Conservation (phyloP, 2,329 filamentous ascomycete genomes). For the Beauveria asiatica region DNA sequence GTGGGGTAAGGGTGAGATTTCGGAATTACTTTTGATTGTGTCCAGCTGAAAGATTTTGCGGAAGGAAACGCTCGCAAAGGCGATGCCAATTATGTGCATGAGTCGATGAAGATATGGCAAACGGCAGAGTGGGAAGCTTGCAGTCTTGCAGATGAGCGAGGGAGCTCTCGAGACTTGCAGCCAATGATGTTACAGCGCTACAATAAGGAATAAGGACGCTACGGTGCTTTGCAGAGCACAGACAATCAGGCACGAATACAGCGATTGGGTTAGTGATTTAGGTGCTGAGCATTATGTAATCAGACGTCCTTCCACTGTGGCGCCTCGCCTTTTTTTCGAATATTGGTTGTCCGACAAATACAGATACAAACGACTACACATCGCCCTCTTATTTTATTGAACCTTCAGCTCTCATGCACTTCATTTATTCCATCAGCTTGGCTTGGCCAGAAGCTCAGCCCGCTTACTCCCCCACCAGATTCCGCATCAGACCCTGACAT, state of each 20-base stretch:
- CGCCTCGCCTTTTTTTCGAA: too few relatives aligned
- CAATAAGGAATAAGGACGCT: too few relatives aligned
- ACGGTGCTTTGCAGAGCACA: too few relatives aligned
- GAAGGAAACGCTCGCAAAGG: not conserved
- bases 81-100: not conserved
- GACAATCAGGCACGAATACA: too few relatives aligned
- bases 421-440: not conserved
- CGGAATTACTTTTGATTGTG: not conserved
- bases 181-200: not conserved
- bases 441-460: not conserved
- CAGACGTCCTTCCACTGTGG: too few relatives aligned
- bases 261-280: too few relatives aligned
- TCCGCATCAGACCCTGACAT: not conserved
- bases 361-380: not conserved
- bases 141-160: not conserved
- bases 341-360: too few relatives aligned
- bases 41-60: not conserved
- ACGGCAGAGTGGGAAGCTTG: not conserved
- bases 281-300: too few relatives aligned
- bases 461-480: not conserved
- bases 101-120: not conserved
- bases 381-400: not conserved
- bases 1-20: not conserved
- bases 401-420: not conserved
- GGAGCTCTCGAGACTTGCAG: not conserved